These are phyloP conservation scores for Zygotorulaspora chibaensis DNA, from an alignment of 805 yeast genomes.

Conservation along the genomic window DNA sequence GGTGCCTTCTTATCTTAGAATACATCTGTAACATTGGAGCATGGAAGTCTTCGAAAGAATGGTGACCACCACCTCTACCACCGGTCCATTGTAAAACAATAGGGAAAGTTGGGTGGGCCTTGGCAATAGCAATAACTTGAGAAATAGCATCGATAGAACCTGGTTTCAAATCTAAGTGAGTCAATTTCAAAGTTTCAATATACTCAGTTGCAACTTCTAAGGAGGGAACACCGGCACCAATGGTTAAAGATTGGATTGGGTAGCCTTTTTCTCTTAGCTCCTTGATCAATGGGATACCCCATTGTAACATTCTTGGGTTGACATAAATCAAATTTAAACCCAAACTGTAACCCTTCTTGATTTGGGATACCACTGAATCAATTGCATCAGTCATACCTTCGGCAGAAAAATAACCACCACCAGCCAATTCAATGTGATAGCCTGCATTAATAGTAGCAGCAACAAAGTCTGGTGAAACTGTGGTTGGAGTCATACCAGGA, in stretches of 20 bases:
- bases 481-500: constrained; percentile 99
- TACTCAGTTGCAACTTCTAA: constrained; percentile 96
- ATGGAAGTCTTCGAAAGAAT: constrained; percentile 98
- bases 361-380: constrained; percentile 60
- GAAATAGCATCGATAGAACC: constrained; percentile 92
- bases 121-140: constrained; percentile 85
- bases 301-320: constrained; percentile 94
- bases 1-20: constrained; percentile 84
- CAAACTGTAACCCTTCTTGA: constrained; percentile 84
- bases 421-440: constrained; percentile 95
- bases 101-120: constrained; percentile 94
- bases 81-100: constrained; percentile 99
- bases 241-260: constrained; percentile 93
- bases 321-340: constrained; percentile 92
- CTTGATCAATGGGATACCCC: constrained; percentile 96
- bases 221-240: constrained; percentile 99
- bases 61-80: constrained; percentile 99
- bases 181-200: constrained; percentile 84
- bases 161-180: constrained; percentile 94
- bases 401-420: constrained; percentile 95
- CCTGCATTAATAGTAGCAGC: constrained; percentile 95
- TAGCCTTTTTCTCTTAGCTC: constrained; percentile 85
- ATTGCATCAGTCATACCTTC: constrained; percentile 68
- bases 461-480: constrained; percentile 91
- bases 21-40: constrained; percentile 96